A percentile compares a stretch with the other conserved stretches of the same genome.
These are phyloP conservation scores for Yamadazyma dushanensis DNA, from an alignment of 1,139 yeast species.

Conservation along the genomic window DNA sequence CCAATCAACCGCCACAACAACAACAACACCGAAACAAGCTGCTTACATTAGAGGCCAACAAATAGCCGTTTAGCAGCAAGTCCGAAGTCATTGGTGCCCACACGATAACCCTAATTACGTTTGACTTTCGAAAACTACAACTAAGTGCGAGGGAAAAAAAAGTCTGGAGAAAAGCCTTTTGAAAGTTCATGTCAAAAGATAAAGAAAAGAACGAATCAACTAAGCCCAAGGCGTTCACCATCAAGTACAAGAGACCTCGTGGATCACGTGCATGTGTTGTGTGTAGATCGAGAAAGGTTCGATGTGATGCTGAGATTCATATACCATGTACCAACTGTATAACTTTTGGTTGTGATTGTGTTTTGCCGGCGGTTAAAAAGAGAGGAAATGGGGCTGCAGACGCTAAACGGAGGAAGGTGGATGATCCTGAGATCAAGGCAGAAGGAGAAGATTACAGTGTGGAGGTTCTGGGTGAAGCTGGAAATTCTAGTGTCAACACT, in stretches of 20 bases:
- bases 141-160: too few species aligned
- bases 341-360: constrained; percentile 75
- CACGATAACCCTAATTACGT: too few species aligned
- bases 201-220: constrained; percentile 1
- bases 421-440: constrained; percentile 7
- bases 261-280: constrained; percentile 55
- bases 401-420: constrained; percentile 20
- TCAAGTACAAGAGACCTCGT: constrained; percentile 51
- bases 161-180: too few species aligned
- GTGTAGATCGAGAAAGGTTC: constrained; percentile 71
- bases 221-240: constrained; percentile 51
- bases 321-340: constrained; percentile 78
- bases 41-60: too few species aligned
- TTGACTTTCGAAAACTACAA: too few species aligned
- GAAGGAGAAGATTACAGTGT: constrained; percentile 6
- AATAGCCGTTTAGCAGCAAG: too few species aligned
- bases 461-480: constrained; percentile 1
- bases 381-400: constrained; percentile 34
- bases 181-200: constrained; percentile 4
- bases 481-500: neutral
- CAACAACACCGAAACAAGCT: too few species aligned
- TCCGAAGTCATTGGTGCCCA: too few species aligned
- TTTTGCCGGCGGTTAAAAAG: constrained; percentile 58
- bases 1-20: too few species aligned
- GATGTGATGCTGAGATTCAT: constrained; percentile 68